Conservation (phyloP, 73 alveolate species). For the Uronychia setigera region DNA sequence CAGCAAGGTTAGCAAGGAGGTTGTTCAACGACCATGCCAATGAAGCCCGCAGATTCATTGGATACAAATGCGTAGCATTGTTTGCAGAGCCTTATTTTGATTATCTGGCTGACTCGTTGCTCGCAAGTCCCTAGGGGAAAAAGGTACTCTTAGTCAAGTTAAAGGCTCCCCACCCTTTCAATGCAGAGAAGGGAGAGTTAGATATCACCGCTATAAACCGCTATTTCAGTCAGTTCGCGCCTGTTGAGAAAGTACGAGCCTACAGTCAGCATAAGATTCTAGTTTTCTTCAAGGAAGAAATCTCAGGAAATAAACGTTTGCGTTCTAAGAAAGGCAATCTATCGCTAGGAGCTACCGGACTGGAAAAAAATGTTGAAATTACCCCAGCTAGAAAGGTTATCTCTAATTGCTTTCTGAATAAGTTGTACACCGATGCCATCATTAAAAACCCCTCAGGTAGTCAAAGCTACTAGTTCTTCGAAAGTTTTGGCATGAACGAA, state of each 20-base stretch:
- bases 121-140: neutral
- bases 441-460: neutral
- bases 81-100: neutral
- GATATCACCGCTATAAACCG: neutral
- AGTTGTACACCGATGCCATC: neutral
- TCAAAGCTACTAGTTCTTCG: neutral
- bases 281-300: neutral
- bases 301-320: neutral
- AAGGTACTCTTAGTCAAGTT: neutral
- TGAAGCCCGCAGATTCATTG: neutral
- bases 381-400: neutral
- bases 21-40: neutral
- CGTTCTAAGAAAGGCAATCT: neutral
- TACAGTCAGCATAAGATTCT: conserved; percentile 1
- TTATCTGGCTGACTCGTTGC: neutral
- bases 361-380: neutral
- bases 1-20: neutral
- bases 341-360: neutral
- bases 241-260: neutral
- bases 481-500: neutral
- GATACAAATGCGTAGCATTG: neutral
- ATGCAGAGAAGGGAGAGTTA: neutral
- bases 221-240: neutral
- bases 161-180: neutral
- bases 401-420: neutral